A percentile compares a stretch with the other conserved stretches of the same genome.
These are phyloP conservation scores for Moricandia moricandioides DNA, from an alignment of 345 rosid genomes.

Conservation along the genomic window DNA sequence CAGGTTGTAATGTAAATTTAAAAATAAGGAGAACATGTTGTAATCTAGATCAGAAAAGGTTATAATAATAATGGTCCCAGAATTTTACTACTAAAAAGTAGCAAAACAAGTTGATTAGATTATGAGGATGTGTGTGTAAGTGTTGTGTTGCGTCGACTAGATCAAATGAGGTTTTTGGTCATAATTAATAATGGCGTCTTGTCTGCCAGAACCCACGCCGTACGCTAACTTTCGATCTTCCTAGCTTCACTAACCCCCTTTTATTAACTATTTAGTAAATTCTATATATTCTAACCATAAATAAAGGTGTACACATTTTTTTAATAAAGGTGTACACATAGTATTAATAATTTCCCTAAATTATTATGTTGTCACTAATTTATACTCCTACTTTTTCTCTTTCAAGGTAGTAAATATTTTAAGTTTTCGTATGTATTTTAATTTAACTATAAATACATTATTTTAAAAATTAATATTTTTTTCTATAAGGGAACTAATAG, in stretches of 20 bases:
- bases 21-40: not conserved
- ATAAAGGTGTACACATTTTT: too few species aligned
- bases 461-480: too few species aligned
- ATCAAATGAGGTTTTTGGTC: conserved; percentile 32
- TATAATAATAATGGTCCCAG: conserved; percentile 13
- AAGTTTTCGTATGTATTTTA: too few species aligned
- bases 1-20: conserved; percentile 3
- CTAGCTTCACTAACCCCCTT: conserved; percentile 11
- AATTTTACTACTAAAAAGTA: not conserved
- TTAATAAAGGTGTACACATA: too few species aligned
- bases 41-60: conserved; percentile 11
- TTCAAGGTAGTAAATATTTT: too few species aligned
- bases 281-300: too few species aligned
- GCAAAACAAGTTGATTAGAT: not conserved
- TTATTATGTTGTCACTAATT: too few species aligned
- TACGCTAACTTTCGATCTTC: conserved; percentile 34
- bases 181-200: conserved; percentile 35
- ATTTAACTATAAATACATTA: too few species aligned
- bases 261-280: not conserved
- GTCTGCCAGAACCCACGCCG: conserved; percentile 38
- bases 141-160: conserved; percentile 24
- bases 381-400: too few species aligned
- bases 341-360: too few species aligned
- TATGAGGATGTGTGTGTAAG: conserved; percentile 13
- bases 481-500: too few species aligned